Conservation (phyloP, 2,329 filamentous ascomycete genomes). For the Colletotrichum eremochloae region DNA sequence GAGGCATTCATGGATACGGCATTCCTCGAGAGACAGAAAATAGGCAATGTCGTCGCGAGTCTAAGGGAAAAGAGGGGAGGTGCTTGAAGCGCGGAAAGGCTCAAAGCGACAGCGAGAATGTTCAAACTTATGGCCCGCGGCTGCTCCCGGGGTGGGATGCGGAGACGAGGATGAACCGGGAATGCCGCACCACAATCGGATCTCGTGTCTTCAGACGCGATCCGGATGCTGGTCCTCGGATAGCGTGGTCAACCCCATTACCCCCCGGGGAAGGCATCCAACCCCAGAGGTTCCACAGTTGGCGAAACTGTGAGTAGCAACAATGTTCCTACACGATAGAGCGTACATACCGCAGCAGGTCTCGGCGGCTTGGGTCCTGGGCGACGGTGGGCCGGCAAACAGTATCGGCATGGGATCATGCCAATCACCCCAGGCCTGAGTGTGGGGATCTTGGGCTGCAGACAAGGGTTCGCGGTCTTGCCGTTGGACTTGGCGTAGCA, state of each 20-base stretch:
- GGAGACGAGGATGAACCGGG: neutral
- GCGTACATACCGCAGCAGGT: too few species aligned
- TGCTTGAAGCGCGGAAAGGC: neutral
- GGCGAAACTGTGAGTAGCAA: neutral
- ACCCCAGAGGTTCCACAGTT: slow-evolving; percentile 9
- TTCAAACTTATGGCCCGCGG: neutral
- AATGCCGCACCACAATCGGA: neutral
- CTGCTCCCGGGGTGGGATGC: neutral
- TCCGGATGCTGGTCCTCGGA: neutral
- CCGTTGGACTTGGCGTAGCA: neutral
- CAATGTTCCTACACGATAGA: neutral
- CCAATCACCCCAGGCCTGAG: neutral
- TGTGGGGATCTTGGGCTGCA: neutral
- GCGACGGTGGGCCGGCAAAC: neutral
- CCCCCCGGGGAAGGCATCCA: neutral
- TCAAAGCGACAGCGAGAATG: neutral
- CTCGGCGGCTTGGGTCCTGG: neutral
- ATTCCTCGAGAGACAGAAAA: neutral
- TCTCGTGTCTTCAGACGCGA: neutral
- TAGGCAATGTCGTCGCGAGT: neutral
- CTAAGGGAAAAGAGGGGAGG: neutral
- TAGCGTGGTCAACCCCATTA: neutral
- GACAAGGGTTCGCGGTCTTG: neutral
- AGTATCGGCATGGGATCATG: neutral
- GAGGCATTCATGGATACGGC: neutral